phyloP scores from a whole-genome alignment of 805 yeast species.

The Spathaspora boniae region DNA sequence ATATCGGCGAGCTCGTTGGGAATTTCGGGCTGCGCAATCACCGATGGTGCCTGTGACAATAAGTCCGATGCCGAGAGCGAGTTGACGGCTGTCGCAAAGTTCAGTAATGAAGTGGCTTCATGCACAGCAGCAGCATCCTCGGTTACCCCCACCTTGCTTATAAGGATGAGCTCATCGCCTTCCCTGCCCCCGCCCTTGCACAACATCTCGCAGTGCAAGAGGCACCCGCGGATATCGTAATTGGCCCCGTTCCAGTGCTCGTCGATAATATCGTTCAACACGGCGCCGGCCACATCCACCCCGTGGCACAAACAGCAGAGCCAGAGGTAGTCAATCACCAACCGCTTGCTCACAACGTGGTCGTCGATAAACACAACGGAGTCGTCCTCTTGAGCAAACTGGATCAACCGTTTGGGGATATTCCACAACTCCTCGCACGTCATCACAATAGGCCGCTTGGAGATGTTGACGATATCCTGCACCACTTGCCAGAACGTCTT shows the following conservation, averaged over 20 bases:
- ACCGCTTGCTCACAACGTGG: conserved; percentile 10
- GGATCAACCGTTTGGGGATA: conserved; percentile 48
- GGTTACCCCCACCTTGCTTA: no score
- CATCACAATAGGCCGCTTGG: conserved; percentile 67
- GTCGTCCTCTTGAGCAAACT: conserved; percentile 41
- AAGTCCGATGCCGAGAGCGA: no score
- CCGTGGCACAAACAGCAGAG: conserved; percentile 35
- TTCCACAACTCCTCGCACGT: conserved; percentile 52
- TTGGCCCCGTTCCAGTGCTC: conserved; percentile 15
- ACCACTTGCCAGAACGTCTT: conserved; percentile 77
- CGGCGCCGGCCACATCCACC: conserved; percentile 24
- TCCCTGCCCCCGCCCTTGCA: no score
- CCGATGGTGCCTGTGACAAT: neutral
- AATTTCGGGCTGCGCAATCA: no score
- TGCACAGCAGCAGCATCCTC: no score
- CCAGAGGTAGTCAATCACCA: conserved; percentile 38
- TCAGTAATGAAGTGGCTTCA: no score
- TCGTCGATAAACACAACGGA: conserved; percentile 33
- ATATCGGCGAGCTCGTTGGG: conserved; percentile 37
- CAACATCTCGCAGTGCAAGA: conserved; percentile 43
- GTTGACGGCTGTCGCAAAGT: no score
- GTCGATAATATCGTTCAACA: conserved; percentile 25
- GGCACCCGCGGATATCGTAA: conserved; percentile 46
- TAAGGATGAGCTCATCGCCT: no score
- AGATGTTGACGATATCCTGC: conserved; percentile 53